Percentiles rank a stretch among this genome's conserved stretches.
Conservation (phyloP, 2,329 filamentous ascomycete genomes). For the Macrophomina pseudophaseolina region DNA sequence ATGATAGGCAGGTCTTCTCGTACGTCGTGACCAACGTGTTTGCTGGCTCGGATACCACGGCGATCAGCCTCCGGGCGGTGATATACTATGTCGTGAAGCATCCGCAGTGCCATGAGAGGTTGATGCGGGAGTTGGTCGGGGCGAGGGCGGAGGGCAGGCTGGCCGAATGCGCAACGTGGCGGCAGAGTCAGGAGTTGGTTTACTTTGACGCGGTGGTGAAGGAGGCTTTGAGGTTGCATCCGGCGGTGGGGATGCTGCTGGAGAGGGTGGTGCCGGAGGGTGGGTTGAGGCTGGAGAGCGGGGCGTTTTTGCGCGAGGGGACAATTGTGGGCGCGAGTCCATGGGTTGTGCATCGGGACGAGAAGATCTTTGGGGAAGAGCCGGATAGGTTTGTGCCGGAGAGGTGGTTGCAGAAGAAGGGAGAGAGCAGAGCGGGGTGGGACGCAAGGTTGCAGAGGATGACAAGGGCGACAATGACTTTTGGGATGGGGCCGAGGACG, state of each 20-base stretch:
- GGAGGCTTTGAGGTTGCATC: slow-evolving; percentile 58
- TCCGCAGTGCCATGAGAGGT: slow-evolving; percentile 29
- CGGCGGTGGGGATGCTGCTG: slow-evolving; percentile 54
- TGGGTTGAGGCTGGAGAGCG: slow-evolving; percentile 38
- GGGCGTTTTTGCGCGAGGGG: not conserved
- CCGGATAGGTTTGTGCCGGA: slow-evolving; percentile 19
- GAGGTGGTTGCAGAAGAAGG: slow-evolving; percentile 8
- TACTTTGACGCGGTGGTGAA: slow-evolving; percentile 60
- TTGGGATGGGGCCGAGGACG: slow-evolving; percentile 45
- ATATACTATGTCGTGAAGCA: slow-evolving; percentile 45
- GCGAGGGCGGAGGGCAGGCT: slow-evolving; percentile 23
- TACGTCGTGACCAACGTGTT: slow-evolving; percentile 35
- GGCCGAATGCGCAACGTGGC: slow-evolving; percentile 34
- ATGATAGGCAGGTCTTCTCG: slow-evolving; percentile 32
- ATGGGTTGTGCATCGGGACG: slow-evolving; percentile 16
- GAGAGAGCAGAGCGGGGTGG: slow-evolving; percentile 25
- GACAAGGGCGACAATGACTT: slow-evolving; percentile 28
- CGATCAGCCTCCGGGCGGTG: slow-evolving; percentile 43
- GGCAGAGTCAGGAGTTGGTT: slow-evolving; percentile 21
- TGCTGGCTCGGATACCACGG: slow-evolving; percentile 48
- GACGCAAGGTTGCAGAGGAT: slow-evolving; percentile 31
- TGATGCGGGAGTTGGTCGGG: slow-evolving; percentile 34
- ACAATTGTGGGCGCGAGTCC: slow-evolving; percentile 22
- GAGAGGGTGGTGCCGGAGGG: slow-evolving; percentile 56
- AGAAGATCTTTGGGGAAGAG: slow-evolving; percentile 12